phyloP scores from a whole-genome alignment of 805 yeast species.

The Kurtzmaniella cleridarum region DNA sequence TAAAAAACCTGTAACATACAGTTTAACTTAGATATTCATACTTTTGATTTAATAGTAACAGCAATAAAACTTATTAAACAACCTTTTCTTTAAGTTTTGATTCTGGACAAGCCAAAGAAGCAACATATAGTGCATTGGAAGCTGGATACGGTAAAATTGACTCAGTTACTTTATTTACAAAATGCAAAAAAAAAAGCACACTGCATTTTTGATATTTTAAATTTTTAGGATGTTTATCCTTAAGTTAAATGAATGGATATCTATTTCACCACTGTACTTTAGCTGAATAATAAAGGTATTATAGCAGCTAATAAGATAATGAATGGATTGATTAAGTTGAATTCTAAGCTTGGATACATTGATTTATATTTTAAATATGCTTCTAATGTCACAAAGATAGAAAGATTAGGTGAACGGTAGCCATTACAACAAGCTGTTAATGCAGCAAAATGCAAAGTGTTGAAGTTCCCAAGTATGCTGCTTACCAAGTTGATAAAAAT shows the following conservation, averaged over 20 bases:
- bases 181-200: conserved; percentile 51
- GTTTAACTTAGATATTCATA: too few species aligned
- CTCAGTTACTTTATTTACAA: conserved; percentile 57
- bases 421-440: conserved; percentile 9
- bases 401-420: conserved; percentile 2
- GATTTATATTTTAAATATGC: conserved; percentile 8
- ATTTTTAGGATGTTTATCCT: too few species aligned
- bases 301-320: not conserved
- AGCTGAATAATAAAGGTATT: not conserved
- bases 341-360: conserved; percentile 1
- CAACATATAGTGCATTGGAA: conserved; percentile 46
- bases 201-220: not conserved
- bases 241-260: not conserved
- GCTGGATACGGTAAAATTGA: conserved; percentile 66
- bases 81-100: too few species aligned
- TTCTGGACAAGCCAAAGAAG: conserved; percentile 21
- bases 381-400: conserved; percentile 8
- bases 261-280: not conserved
- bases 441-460: conserved; percentile 6
- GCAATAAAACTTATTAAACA: too few species aligned
- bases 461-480: conserved; percentile 9
- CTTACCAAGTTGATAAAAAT: conserved; percentile 30
- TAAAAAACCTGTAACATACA: too few species aligned
- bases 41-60: too few species aligned
- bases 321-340: not conserved